Conservation (phyloP, 768 basidiomycete genomes). For the Exidia glandulosa region DNA sequence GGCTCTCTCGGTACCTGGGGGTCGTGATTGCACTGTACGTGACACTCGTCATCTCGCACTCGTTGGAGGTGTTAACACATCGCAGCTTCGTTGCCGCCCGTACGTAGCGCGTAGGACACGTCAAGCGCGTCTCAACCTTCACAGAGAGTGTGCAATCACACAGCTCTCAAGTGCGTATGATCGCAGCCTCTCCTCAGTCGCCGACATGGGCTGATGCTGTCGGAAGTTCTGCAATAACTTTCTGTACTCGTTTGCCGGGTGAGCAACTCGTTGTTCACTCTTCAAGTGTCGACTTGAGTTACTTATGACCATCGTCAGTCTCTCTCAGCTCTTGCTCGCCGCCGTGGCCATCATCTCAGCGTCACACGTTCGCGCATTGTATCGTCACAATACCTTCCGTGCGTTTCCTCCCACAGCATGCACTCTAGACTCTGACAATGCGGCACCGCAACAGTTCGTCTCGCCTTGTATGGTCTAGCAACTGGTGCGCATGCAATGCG, state of each 20-base stretch:
- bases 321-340: not conserved
- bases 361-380: not conserved
- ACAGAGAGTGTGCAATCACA: not conserved
- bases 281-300: too few species aligned
- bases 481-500: too few species aligned
- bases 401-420: not conserved
- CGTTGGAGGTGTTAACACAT: too few species aligned
- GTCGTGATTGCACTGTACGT: too few species aligned
- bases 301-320: not conserved
- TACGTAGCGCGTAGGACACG: too few species aligned
- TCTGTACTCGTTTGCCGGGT: not conserved
- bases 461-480: too few species aligned
- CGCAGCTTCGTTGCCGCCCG: too few species aligned
- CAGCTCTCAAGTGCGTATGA: not conserved
- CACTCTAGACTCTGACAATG: not conserved
- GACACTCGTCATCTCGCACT: too few species aligned
- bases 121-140: too few species aligned
- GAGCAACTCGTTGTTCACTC: too few species aligned
- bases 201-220: not conserved
- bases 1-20: too few species aligned
- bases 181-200: not conserved
- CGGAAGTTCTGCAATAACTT: not conserved
- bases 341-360: not conserved
- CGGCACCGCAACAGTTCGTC: not conserved
- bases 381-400: not conserved